Evolutionary conservation across 371 early-diverging fungal genomes (phyloP).

Genomic region (Zychaea mexicana): DNA sequence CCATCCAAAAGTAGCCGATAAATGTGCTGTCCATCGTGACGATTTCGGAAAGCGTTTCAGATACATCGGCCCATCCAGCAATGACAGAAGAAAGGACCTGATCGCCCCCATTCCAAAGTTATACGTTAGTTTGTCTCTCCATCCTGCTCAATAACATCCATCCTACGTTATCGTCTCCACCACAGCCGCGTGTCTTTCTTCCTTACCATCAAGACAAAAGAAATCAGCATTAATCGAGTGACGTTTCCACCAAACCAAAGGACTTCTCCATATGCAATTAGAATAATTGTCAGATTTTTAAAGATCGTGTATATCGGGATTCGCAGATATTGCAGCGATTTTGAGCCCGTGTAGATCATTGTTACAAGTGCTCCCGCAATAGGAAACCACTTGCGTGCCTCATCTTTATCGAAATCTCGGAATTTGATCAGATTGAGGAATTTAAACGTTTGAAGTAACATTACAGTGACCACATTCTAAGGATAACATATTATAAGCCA

Average conservation of each 20-base stretch:
- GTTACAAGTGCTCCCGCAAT: constrained; percentile 85
- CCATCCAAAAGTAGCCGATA: constrained; percentile 88
- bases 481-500: not conserved
- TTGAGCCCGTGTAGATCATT: constrained; percentile 99
- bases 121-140: not conserved
- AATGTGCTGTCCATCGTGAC: constrained; percentile 32
- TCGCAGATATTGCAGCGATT: constrained; percentile 87
- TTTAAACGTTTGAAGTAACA: constrained; percentile 52
- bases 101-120: not conserved
- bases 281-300: constrained; percentile 98
- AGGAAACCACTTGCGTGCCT: constrained; percentile 85
- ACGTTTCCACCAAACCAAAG: constrained; percentile 82
- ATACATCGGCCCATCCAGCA: constrained; percentile 82
- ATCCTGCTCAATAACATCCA: not conserved
- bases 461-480: constrained; percentile 47
- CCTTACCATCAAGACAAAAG: constrained; percentile 88
- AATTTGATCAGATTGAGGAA: constrained; percentile 68
- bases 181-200: not conserved
- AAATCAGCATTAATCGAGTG: constrained; percentile 75
- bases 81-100: constrained; percentile 89
- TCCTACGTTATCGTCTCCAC: not conserved
- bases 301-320: constrained; percentile 98
- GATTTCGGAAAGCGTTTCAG: constrained; percentile 49
- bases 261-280: constrained; percentile 95
- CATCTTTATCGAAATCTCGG: constrained; percentile 67